A percentile compares a stretch with the other conserved stretches of the same genome.
Evolutionary conservation across 2,329 filamentous ascomycete species (phyloP).

Genomic region (Rasamsonia emersonii): DNA sequence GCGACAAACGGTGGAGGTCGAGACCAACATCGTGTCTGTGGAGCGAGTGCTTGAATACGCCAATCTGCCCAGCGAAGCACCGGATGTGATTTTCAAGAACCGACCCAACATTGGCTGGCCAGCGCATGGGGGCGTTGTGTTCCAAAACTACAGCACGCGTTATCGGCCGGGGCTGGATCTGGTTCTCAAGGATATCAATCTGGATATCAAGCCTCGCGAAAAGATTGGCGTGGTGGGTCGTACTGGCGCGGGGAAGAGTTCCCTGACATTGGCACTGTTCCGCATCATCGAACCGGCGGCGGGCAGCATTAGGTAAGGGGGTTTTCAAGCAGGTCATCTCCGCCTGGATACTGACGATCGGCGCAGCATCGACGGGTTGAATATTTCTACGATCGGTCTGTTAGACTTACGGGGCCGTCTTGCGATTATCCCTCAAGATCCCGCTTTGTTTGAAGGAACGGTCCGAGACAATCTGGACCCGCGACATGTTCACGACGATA

Average conservation of each 20-base stretch:
- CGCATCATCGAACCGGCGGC: conserved; percentile 82
- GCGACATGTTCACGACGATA: conserved; percentile 89
- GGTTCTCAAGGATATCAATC: conserved; percentile 83
- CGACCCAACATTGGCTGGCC: conserved; percentile 89
- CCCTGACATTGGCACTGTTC: conserved; percentile 85
- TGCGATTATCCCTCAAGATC: conserved; percentile 96
- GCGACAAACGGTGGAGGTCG: conserved; percentile 96
- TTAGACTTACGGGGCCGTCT: conserved; percentile 80
- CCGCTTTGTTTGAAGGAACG: conserved; percentile 87
- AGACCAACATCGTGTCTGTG: conserved; percentile 99
- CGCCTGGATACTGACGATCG: conserved; percentile 12
- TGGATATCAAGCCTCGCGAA: conserved; percentile 91
- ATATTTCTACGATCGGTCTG: conserved; percentile 84
- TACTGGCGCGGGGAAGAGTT: conserved; percentile 93
- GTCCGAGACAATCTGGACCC: conserved; percentile 94
- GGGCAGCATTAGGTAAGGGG: conserved; percentile 60
- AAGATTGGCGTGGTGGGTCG: conserved; percentile 97
- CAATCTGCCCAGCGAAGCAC: conserved; percentile 80
- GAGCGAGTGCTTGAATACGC: conserved; percentile 97
- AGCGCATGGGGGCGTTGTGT: conserved; percentile 74
- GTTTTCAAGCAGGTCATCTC: too few species aligned
- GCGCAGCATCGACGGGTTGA: conserved; percentile 69
- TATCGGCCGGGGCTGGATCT: conserved; percentile 86
- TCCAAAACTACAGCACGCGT: conserved; percentile 88
- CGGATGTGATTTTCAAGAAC: conserved; percentile 82